Conservation (phyloP, 345 rosid genomes). For the Hibiscus mutabilis region DNA sequence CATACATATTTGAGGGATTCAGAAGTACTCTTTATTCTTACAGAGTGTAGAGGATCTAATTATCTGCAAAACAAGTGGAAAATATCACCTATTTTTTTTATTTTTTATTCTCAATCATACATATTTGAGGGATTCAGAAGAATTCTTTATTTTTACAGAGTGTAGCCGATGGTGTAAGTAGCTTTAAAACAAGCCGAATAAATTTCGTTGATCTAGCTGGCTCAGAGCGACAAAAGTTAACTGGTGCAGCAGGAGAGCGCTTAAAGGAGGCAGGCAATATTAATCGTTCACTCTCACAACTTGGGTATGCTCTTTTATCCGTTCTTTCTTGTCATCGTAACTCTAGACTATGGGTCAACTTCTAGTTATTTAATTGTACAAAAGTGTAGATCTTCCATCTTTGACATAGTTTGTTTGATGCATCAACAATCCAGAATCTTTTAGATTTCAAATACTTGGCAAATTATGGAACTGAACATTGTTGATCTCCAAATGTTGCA, state of each 20-base stretch:
- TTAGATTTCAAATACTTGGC: neutral
- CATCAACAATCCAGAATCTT: neutral
- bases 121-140: slow-evolving; percentile 12
- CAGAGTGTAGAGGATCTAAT: slow-evolving; percentile 43
- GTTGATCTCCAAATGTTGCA: neutral
- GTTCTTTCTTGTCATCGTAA: neutral
- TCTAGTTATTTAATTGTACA: neutral
- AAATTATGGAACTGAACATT: neutral
- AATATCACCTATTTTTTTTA: neutral
- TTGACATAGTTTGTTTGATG: neutral
- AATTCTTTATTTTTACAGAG: slow-evolving; percentile 41
- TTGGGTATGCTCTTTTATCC: slow-evolving; percentile 54
- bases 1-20: slow-evolving; percentile 3
- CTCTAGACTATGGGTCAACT: neutral
- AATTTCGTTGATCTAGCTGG: slow-evolving; percentile 99
- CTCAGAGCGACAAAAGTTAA: slow-evolving; percentile 89
- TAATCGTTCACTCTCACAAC: slow-evolving; percentile 96
- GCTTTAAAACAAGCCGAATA: slow-evolving; percentile 90
- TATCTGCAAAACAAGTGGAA: slow-evolving; percentile 1
- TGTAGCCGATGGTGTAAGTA: slow-evolving; percentile 75
- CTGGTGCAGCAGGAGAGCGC: slow-evolving; percentile 96
- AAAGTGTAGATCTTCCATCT: neutral
- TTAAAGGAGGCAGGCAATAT: slow-evolving; percentile 98
- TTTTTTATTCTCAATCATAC: neutral
- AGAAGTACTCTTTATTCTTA: slow-evolving; percentile 18